Base-by-base conservation (phyloP, 495 filamentous ascomycete genomes). In the Thozetella sp. region DNA sequence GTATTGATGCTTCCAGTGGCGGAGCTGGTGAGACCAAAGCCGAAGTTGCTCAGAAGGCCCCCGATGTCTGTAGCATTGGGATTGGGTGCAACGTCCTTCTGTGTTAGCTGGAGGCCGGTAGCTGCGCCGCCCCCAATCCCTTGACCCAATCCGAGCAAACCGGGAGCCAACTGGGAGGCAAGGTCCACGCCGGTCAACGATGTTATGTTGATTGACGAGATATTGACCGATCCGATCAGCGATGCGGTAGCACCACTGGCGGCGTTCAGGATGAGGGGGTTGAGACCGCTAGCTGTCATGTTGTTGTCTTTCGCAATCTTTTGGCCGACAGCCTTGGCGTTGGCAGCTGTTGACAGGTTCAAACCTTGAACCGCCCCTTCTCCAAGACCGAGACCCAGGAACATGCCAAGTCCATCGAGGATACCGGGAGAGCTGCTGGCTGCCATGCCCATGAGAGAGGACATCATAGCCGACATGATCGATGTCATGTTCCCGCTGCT, bases 341-440 rank as follows among this genome's bases (percentile, higher is more conserved):
- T 34, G 17, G 22, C 37, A 22, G 55, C 55, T 4, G 37, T 57
- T 20, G 55, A 57, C 2, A 57, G 55, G 26, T 57, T 57, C 55
- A 57, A 25, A 10, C 55, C 55, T 25, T 57, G 55, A 4, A 43
- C 40, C 12, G 55, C 40, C 6, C 55, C 55, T 22, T 48, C 55
- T 22, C 55, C 55, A 2, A 57, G 55, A 22, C 55, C 55, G 37
- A 57, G 13, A 17, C 55, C 55, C 19, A 57, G 55, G 22, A 57
- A 57, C n/a, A 57, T 25, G 46, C 30, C 55, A 10, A 40, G 25
- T 1, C 26, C 55, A 4, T 26, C 19, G 37, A 57, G 55, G 40
- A 48, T 48, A 20, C n/a, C n/a, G 43, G 6, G 6, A 6, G 30
- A 37, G 15, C 43, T 48, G 43, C 43, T n/a, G 43, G 4, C 20